Percentiles rank a stretch among this genome's conserved stretches.
phyloP scores from a whole-genome alignment of 768 basidiomycete genomes.

The Hypholoma sublateritium region DNA sequence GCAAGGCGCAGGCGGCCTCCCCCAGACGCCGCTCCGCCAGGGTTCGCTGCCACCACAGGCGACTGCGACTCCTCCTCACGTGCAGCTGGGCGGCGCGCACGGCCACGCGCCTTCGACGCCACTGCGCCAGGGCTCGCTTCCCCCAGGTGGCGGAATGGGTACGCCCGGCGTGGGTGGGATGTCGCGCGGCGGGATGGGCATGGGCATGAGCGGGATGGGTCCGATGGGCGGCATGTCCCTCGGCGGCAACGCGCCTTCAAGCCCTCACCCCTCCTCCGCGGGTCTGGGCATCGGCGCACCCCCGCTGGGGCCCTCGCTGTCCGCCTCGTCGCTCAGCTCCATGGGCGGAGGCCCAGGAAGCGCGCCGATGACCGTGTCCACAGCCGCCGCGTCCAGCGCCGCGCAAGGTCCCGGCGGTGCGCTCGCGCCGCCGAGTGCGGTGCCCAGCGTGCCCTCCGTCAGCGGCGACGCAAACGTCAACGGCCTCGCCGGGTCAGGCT shows the following conservation, averaged over 20 bases:
- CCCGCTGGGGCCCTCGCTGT: conserved; percentile 3
- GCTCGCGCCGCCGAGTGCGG: background rate
- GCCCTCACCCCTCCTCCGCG: background rate
- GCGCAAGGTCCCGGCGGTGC: background rate
- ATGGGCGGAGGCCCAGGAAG: background rate
- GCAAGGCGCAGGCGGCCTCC: conserved; percentile 7
- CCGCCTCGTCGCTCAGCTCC: conserved; percentile 2
- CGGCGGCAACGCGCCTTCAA: background rate
- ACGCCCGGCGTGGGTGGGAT: conserved; percentile 4
- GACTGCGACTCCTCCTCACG: conserved; percentile 9
- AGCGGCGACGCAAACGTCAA: background rate
- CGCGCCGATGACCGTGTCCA: background rate
- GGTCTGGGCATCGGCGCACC: background rate
- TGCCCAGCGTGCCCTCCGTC: conserved; percentile 6
- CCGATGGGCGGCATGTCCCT: conserved; percentile 8
- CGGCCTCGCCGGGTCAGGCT: background rate
- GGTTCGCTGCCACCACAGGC: conserved; percentile 23
- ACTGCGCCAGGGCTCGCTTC: conserved; percentile 18
- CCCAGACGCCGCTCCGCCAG: conserved; percentile 27
- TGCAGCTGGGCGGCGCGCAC: conserved; percentile 1
- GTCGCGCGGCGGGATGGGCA: conserved; percentile 1
- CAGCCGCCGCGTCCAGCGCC: background rate
- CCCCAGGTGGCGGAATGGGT: conserved; percentile 8
- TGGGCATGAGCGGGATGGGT: conserved; percentile 15
- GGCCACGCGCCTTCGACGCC: background rate